These are phyloP conservation scores for Fusarium redolens DNA, from an alignment of 2,329 filamentous ascomycete genomes.

Conservation along the genomic window DNA sequence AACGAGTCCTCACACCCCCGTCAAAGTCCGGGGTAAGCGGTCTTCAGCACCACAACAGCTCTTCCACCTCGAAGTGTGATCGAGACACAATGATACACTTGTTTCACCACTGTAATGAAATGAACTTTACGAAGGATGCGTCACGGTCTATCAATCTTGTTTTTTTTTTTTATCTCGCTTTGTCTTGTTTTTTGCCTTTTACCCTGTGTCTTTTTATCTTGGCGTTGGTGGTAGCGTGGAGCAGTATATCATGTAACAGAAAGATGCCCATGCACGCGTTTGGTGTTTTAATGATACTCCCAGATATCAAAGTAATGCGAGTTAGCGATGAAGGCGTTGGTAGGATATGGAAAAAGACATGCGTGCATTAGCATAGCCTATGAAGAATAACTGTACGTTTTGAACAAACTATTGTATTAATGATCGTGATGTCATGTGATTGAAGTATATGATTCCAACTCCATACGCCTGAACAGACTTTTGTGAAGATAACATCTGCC, in stretches of 20 bases:
- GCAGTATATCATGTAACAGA: constrained; percentile 13
- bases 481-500: background rate
- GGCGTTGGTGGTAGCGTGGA: constrained; percentile 44
- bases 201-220: constrained; percentile 8
- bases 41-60: background rate
- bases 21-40: constrained; percentile 36
- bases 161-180: background rate
- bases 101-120: constrained; percentile 39
- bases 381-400: constrained; percentile 21
- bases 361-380: constrained; percentile 16
- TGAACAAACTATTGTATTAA: background rate
- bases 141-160: constrained; percentile 24
- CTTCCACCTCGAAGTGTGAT: background rate
- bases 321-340: constrained; percentile 36
- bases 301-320: constrained; percentile 17
- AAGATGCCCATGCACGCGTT: constrained; percentile 8
- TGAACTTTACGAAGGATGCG: constrained; percentile 38
- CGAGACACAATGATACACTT: constrained; percentile 21
- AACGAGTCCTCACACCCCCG: constrained; percentile 4
- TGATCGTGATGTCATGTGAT: background rate
- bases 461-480: constrained; percentile 30
- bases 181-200: background rate
- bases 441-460: constrained; percentile 18
- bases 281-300: constrained; percentile 11
- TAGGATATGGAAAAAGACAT: constrained; percentile 30